These are phyloP conservation scores for Cyphellophora attinorum DNA, from an alignment of 2,329 filamentous ascomycete genomes.

Conservation along the genomic window DNA sequence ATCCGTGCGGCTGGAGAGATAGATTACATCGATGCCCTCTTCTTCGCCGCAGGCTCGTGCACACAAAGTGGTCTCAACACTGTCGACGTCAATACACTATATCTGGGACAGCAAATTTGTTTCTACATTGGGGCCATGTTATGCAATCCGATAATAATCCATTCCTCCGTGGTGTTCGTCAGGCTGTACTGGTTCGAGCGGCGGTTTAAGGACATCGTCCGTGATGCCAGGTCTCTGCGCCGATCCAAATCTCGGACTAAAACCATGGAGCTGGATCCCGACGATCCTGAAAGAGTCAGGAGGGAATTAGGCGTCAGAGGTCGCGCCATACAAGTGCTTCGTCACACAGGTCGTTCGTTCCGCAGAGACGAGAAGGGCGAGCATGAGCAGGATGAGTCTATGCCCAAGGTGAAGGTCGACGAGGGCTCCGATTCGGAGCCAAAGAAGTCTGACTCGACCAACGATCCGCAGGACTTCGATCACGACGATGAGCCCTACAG, in stretches of 20 bases:
- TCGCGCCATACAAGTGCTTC: slow-evolving; percentile 22
- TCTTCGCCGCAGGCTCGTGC: slow-evolving; percentile 74
- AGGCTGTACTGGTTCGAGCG: slow-evolving; percentile 98
- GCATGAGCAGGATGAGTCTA: slow-evolving; percentile 1
- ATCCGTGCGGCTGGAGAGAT: slow-evolving; percentile 59
- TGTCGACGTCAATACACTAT: slow-evolving; percentile 53
- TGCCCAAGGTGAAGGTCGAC: slow-evolving; percentile 5
- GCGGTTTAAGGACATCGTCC: slow-evolving; percentile 75
- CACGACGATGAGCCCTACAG: no score
- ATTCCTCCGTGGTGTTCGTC: slow-evolving; percentile 80
- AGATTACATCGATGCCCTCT: slow-evolving; percentile 75
- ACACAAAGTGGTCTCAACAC: slow-evolving; percentile 94
- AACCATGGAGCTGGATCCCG: slow-evolving; percentile 37
- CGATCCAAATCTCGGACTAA: slow-evolving; percentile 45
- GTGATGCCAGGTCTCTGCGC: slow-evolving; percentile 59
- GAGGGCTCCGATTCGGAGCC: slow-evolving; percentile 7
- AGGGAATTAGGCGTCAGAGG: slow-evolving; percentile 17
- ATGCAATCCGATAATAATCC: slow-evolving; percentile 74
- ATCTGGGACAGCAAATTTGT: slow-evolving; percentile 63
- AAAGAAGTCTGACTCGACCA: neutral
- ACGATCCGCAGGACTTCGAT: no score
- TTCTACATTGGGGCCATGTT: slow-evolving; percentile 63
- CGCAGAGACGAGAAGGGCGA: neutral
- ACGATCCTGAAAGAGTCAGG: slow-evolving; percentile 22
- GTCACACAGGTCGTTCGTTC: slow-evolving; percentile 10